A percentile compares a stretch with the other conserved stretches of the same genome.
Conservation (phyloP, 2,329 filamentous ascomycete genomes). For the Aquanectria penicillioides region DNA sequence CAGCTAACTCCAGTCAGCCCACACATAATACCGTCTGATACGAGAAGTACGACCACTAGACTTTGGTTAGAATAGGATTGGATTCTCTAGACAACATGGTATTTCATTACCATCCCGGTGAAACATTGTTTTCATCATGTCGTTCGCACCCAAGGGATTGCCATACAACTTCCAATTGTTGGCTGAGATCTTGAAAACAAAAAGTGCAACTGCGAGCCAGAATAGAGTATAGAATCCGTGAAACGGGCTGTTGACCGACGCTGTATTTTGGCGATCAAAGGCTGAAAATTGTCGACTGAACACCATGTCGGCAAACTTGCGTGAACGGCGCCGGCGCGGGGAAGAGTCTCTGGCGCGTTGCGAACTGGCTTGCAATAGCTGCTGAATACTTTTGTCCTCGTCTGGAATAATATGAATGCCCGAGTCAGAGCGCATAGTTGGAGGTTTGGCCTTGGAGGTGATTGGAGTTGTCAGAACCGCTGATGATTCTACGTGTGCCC, state of each 20-base stretch:
- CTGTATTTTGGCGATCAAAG: constrained; percentile 77
- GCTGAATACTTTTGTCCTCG: constrained; percentile 42
- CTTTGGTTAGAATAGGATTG: background rate
- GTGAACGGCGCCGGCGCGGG: constrained; percentile 24
- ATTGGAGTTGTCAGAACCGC: constrained; percentile 20
- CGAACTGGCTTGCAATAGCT: constrained; percentile 40
- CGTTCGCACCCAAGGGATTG: constrained; percentile 74
- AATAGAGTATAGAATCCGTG: constrained; percentile 84
- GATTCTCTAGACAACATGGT: background rate
- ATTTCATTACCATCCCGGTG: constrained; percentile 52
- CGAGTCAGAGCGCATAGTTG: constrained; percentile 29
- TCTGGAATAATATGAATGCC: constrained; percentile 42
- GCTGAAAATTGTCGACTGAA: constrained; percentile 79
- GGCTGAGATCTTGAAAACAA: constrained; percentile 73
- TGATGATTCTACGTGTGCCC: constrained; percentile 6
- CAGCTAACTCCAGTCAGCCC: constrained; percentile 72
- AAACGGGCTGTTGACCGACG: constrained; percentile 74
- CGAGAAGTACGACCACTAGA: constrained; percentile 61
- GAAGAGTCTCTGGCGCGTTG: constrained; percentile 34
- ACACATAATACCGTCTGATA: constrained; percentile 78
- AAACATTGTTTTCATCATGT: constrained; percentile 77
- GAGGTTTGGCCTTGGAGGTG: background rate
- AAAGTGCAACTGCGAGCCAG: constrained; percentile 75
- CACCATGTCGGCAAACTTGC: constrained; percentile 62
- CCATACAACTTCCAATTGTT: constrained; percentile 77